Percentiles rank a stretch among this genome's conserved stretches.
phyloP scores from a whole-genome alignment of 2,329 filamentous ascomycete species.

The Stachybotrys elegans region DNA sequence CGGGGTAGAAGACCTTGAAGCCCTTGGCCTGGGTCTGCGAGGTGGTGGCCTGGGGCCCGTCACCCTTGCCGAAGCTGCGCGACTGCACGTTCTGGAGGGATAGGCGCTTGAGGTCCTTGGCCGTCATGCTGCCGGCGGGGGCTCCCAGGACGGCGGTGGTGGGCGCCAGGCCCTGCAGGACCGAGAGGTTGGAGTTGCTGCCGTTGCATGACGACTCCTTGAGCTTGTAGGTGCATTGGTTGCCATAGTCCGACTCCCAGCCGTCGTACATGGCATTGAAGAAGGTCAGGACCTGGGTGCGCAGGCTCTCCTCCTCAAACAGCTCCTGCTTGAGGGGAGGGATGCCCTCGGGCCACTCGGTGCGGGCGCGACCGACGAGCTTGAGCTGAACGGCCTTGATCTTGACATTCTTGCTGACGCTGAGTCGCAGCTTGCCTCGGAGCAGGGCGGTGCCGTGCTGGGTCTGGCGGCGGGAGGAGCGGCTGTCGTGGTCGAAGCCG shows the following conservation, averaged over 20 bases:
- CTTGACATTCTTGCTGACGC: constrained; percentile 84
- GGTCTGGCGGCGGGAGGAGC: constrained; percentile 40
- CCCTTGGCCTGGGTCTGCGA: constrained; percentile 60
- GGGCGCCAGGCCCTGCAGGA: constrained; percentile 11
- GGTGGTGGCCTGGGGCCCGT: constrained; percentile 59
- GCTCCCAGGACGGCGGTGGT: constrained; percentile 13
- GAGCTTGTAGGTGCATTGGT: constrained; percentile 53
- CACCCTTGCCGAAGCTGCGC: constrained; percentile 78
- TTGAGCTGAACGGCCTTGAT: constrained; percentile 87
- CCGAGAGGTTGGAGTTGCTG: constrained; percentile 22
- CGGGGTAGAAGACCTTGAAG: constrained; percentile 81
- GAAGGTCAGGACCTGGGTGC: constrained; percentile 86
- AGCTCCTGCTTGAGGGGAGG: constrained; percentile 81
- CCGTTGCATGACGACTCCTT: constrained; percentile 32
- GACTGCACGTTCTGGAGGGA: constrained; percentile 79
- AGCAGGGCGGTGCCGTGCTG: constrained; percentile 75
- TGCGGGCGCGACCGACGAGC: constrained; percentile 78
- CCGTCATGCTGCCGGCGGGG: constrained; percentile 19
- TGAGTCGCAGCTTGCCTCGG: constrained; percentile 75
- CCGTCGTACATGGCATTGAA: constrained; percentile 72
- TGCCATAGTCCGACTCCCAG: constrained; percentile 59
- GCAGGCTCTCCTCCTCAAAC: constrained; percentile 77
- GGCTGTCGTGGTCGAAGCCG: constrained; percentile 70
- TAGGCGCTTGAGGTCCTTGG: constrained; percentile 58
- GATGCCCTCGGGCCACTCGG: constrained; percentile 95